Conservation (phyloP, 1,139 yeast genomes). For the Protomyces gravidus region DNA sequence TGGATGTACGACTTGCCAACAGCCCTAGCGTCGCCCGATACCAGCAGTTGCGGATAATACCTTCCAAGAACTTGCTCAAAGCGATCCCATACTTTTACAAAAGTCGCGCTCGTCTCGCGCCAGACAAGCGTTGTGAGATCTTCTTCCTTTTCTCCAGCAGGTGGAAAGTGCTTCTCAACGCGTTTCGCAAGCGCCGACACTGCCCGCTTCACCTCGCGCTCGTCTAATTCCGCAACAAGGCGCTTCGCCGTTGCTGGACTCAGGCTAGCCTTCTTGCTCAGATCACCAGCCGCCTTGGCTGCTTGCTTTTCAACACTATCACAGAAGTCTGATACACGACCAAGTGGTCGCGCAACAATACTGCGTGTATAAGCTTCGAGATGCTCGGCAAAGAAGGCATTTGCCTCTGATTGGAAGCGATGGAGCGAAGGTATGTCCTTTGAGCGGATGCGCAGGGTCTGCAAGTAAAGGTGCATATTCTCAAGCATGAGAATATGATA, state of each 20-base stretch:
- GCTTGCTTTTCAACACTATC: constrained; percentile 54
- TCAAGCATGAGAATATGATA: constrained; percentile 60
- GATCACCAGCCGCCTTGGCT: constrained; percentile 43
- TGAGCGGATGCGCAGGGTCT: constrained; percentile 44
- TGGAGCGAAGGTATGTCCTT: constrained; percentile 38
- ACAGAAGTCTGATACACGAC: constrained; percentile 62
- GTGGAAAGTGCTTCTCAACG: constrained; percentile 56
- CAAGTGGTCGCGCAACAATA: constrained; percentile 56
- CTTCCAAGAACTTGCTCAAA: not conserved
- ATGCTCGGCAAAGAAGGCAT: constrained; percentile 46
- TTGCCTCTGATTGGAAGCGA: constrained; percentile 41
- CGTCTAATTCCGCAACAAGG: constrained; percentile 53
- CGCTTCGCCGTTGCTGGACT: constrained; percentile 57
- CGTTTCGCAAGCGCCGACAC: constrained; percentile 55
- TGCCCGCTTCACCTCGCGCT: constrained; percentile 55
- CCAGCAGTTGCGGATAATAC: not conserved
- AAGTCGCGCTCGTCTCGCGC: not conserved
- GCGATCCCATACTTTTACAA: not conserved
- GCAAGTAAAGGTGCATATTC: constrained; percentile 57
- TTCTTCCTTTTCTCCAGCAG: constrained; percentile 18
- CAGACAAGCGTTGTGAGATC: not conserved
- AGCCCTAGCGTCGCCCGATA: not conserved
- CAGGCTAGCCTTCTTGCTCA: constrained; percentile 61
- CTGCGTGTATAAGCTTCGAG: constrained; percentile 50
- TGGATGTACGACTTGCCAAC: constrained; percentile 1